These are phyloP conservation scores for Coccinonectria pachysandricola DNA, from an alignment of 2,329 filamentous ascomycete species.

Conservation along the genomic window DNA sequence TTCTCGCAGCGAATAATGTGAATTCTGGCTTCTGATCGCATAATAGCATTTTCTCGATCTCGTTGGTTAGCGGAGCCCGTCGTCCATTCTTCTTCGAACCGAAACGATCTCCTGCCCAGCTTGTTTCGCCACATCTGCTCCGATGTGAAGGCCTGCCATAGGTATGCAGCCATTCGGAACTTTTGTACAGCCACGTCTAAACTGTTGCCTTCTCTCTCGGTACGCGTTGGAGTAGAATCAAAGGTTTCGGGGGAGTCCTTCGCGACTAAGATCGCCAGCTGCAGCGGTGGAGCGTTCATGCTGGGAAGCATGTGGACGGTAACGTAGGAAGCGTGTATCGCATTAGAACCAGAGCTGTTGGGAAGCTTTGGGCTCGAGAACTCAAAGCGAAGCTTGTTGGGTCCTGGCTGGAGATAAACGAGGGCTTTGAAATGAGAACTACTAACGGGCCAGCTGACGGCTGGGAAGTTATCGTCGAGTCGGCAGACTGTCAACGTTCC, in stretches of 20 bases:
- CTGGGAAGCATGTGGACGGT: constrained; percentile 80
- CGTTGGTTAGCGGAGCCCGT: constrained; percentile 67
- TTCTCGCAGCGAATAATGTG: constrained; percentile 76
- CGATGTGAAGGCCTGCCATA: constrained; percentile 95
- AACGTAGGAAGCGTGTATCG: constrained; percentile 67
- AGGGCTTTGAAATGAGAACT: constrained; percentile 88
- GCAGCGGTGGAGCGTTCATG: constrained; percentile 68
- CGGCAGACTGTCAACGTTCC: constrained; percentile 71
- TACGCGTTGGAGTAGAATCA: constrained; percentile 67
- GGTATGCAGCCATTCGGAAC: constrained; percentile 87
- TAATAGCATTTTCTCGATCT: constrained; percentile 59
- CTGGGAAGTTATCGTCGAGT: constrained; percentile 75
- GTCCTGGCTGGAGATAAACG: constrained; percentile 81
- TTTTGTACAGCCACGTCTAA: constrained; percentile 76
- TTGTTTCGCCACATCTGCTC: constrained; percentile 93
- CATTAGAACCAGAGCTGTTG: constrained; percentile 54
- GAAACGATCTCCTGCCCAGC: constrained; percentile 74
- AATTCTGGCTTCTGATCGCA: constrained; percentile 84
- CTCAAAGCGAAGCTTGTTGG: constrained; percentile 80
- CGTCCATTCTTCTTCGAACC: constrained; percentile 93
- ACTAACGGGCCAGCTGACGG: constrained; percentile 76
- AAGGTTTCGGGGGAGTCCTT: constrained; percentile 82
- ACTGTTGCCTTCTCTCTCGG: constrained; percentile 70
- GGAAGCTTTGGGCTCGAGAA: constrained; percentile 76
- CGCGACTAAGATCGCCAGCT: constrained; percentile 77